These are phyloP conservation scores for Malassezia dermatis DNA, from an alignment of 1,284 basidiomycete genomes.

Conservation along the genomic window DNA sequence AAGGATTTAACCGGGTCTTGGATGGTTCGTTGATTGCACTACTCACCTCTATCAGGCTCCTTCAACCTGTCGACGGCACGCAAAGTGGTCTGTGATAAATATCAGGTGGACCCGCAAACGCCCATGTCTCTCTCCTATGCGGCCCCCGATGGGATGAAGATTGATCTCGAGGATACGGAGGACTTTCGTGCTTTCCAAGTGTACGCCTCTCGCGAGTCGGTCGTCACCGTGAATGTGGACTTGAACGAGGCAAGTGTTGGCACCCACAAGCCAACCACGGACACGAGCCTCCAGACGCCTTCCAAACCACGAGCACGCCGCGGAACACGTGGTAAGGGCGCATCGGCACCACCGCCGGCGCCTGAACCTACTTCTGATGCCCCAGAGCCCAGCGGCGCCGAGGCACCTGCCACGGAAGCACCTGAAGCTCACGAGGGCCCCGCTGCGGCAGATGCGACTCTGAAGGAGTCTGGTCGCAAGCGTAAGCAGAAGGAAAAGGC, in stretches of 20 bases:
- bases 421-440: not conserved
- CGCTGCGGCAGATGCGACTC: not conserved
- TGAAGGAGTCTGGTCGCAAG: not conserved
- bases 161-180: slow-evolving; percentile 27
- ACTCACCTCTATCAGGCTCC: not conserved
- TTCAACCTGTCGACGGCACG: slow-evolving; percentile 6
- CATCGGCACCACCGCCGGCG: not conserved
- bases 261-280: not conserved
- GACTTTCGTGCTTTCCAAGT: slow-evolving; percentile 27
- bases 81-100: slow-evolving; percentile 17
- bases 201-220: slow-evolving; percentile 21
- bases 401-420: not conserved
- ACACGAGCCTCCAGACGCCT: not conserved
- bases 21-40: slow-evolving; percentile 2
- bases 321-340: not conserved
- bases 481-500: not conserved
- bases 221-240: slow-evolving; percentile 21
- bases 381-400: not conserved
- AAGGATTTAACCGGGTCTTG: slow-evolving; percentile 14
- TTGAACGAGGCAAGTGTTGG: not conserved
- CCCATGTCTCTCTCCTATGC: slow-evolving; percentile 25
- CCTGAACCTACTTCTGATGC: not conserved
- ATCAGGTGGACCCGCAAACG: slow-evolving; percentile 13
- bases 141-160: slow-evolving; percentile 23
- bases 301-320: slow-evolving; percentile 5